A percentile compares a stretch with the other conserved stretches of the same genome.
Conservation (phyloP, 139 green algal genomes). For the Parachlorella kessleri region DNA sequence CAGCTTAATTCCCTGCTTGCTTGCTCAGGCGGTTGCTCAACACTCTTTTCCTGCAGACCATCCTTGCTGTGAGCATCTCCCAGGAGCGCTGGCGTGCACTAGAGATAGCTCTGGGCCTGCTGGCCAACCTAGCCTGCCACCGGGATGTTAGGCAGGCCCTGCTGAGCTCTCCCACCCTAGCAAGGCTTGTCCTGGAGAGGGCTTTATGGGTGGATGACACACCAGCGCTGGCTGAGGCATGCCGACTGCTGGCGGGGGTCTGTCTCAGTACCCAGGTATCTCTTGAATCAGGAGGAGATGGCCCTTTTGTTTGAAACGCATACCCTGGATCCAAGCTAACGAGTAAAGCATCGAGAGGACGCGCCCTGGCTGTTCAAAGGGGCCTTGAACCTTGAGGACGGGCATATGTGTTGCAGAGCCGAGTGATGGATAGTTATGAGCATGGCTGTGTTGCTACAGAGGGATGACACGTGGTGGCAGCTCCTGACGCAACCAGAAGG, state of each 20-base stretch:
- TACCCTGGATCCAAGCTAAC: no score
- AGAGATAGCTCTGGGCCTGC: neutral
- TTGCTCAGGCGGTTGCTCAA: no score
- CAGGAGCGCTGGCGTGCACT: neutral
- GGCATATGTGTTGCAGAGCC: no score
- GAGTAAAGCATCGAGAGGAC: no score
- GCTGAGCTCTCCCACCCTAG: neutral
- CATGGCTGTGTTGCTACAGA: no score
- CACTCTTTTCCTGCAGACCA: neutral
- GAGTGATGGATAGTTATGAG: no score
- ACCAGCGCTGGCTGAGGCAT: neutral
- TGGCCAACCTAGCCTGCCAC: neutral
- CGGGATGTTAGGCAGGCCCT: neutral
- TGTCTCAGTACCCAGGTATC: neutral
- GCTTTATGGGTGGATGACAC: neutral
- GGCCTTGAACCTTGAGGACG: no score
- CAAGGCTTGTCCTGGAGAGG: neutral
- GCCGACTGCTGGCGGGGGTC: neutral
- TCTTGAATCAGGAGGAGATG: no score
- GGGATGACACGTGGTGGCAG: neutral
- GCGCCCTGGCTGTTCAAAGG: no score
- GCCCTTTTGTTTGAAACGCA: no score
- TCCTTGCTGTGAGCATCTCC: neutral
- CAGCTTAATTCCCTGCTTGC: no score
- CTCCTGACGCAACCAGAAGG: neutral